Evolutionary conservation across 768 basidiomycete species (phyloP), one percentile per base, ranked within the genome.

Genomic region (Pleurotus sapidus): DNA sequence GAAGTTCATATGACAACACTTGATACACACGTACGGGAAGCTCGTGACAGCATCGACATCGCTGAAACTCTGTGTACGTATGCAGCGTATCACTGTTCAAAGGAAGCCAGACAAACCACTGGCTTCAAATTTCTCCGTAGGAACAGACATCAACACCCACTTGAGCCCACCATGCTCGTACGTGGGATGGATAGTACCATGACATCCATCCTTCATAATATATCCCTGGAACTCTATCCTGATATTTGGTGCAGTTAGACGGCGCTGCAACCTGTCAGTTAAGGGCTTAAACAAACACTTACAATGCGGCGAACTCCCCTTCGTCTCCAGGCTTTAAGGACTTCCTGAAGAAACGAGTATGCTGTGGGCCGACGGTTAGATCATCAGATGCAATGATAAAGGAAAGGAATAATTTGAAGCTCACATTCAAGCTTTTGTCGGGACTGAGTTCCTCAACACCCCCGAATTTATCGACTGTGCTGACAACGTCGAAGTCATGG

Each of bases 61-160:
- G 20, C 20, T 20, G 20, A 20, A 20, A 20, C 20, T 20, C 20
- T 20, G 20, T 20, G 20, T 20, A 20, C 20, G 20, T 20, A 20
- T 20, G 20, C 20, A 20, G 20, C 20, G 30, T 34, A 34, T 11
- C 54, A 30, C 15, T 15, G 45, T 11, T n/a, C 25, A n/a, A 15
- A n/a, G 6, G 43, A 20, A 25, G 12, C 12, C 14, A 25, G 40
- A 56, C 18, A 25, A 11, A 11, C 54, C 54, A 5, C 39, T 56
- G n/a, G 54, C 45, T 23, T 56, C 40, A 24, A 12, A 56, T 1
- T 56, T 15, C 40, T 46, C 39, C 15, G 12, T 3, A 20, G 54
- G 42, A 5, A 56, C 54, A n/a, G 54, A 56, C 54, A 56, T 56
- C 39, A 56, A 40, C 6, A 30, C 38, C 54, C 54, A 56, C 39